Evolutionary conservation across 2,329 filamentous ascomycete genomes (phyloP), one percentile per base, ranked within the genome.

Genomic region (Ophiocordyceps unilateralis): DNA sequence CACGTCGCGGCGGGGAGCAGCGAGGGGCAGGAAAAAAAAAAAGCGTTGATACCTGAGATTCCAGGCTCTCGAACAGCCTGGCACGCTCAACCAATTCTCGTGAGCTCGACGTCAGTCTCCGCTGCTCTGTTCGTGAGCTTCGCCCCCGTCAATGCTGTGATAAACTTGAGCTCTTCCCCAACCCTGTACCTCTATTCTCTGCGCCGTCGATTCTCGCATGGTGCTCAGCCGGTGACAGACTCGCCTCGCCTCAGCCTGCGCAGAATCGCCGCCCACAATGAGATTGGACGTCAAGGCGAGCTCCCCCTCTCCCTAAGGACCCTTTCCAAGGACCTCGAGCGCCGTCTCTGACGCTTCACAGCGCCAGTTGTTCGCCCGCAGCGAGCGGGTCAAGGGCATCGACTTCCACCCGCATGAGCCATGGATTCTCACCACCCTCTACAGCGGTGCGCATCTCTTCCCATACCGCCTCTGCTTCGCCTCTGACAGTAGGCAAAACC

Each of bases 321-420:
- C 37, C 37, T 20, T 11, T 23, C 19, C 9, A 17, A 9, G 5
- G 20, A 40, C n/a, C 22, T 24, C 23, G 38, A 24, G 38, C 21
- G 14, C 11, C 14, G 42, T 22, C 24, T 42, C 43, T 43, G 42
- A 39, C 39, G 19, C 44, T 45, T 39, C 47, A 48, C 50, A 66
- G 64, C 62, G 64, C 52, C 64, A 67, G 60, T 59, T 67, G 50
- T 67, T 65, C 68, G 83, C 84, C 64, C 78, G 87, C 65, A 93
- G 84, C 57, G 86, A 96, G 75, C 82, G 89, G 68, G 89, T 96
- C 53, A 96, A 96, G 69, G 83, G 83, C 59, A 87, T 94, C 64
- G 89, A 96, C 69, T 96, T 95, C 63, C 89, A 96, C 62, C 88
- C 87, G 37, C 85, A 86, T 46, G 89, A 95, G 69, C 87, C 88